Conservation (phyloP, 306 rosid species). For the Sindora glabra region DNA sequence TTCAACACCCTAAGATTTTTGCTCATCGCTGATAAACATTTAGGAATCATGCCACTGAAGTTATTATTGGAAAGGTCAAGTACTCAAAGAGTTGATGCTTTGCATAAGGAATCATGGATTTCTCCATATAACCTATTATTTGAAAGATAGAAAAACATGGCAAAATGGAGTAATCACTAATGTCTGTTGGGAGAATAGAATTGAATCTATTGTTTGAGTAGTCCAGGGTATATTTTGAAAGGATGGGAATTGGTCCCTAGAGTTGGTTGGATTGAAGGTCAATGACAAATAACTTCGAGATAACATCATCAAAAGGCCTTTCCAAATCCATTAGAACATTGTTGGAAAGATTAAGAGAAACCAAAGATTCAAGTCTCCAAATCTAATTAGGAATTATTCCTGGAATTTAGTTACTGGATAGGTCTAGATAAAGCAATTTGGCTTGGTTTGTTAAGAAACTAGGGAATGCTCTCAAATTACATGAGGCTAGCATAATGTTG, state of each 20-base stretch:
- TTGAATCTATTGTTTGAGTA: slow-evolving; percentile 6
- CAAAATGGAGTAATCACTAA: accelerated
- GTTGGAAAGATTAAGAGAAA: background rate
- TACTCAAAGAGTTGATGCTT: background rate
- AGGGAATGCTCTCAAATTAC: slow-evolving; percentile 7
- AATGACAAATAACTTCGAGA: background rate
- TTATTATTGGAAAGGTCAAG: slow-evolving; percentile 6
- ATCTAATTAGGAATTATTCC: slow-evolving; percentile 32
- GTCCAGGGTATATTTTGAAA: accelerated
- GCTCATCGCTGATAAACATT: background rate
- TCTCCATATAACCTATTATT: background rate
- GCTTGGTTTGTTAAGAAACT: slow-evolving; percentile 15
- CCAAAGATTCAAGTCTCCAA: background rate
- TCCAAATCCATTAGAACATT: background rate
- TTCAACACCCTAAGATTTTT: background rate
- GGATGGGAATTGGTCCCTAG: background rate
- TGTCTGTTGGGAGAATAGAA: background rate
- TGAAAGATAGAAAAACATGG: background rate
- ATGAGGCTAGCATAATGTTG: slow-evolving; percentile 17
- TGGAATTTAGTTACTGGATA: background rate
- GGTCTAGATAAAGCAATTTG: background rate
- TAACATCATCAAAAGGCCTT: background rate
- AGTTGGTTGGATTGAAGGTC: background rate
- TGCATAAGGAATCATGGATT: slow-evolving; percentile 6
- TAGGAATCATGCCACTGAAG: background rate